These are phyloP conservation scores for Fusarium foetens DNA, from an alignment of 2,329 filamentous ascomycete species.

Conservation along the genomic window DNA sequence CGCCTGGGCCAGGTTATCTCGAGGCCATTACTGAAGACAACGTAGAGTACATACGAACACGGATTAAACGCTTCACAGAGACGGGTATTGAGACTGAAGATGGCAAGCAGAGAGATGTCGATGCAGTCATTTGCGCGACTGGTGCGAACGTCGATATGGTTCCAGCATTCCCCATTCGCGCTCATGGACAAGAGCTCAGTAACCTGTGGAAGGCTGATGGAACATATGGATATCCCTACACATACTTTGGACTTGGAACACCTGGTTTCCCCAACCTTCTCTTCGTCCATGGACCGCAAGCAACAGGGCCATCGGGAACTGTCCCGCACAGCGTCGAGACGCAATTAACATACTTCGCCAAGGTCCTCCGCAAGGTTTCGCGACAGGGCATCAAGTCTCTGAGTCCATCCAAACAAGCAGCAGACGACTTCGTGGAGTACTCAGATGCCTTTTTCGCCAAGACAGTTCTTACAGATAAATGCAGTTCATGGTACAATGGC, in stretches of 20 bases:
- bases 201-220: slow-evolving; percentile 67
- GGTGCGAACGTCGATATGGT: slow-evolving; percentile 70
- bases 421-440: slow-evolving; percentile 73
- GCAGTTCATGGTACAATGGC: slow-evolving; percentile 78
- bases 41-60: slow-evolving; percentile 67
- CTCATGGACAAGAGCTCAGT: slow-evolving; percentile 63
- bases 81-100: slow-evolving; percentile 70
- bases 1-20: slow-evolving; percentile 74
- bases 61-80: slow-evolving; percentile 67
- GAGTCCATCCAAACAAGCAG: slow-evolving; percentile 64
- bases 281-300: slow-evolving; percentile 71
- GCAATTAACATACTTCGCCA: slow-evolving; percentile 72
- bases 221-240: slow-evolving; percentile 71
- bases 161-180: slow-evolving; percentile 69
- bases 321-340: slow-evolving; percentile 75
- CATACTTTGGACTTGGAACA: slow-evolving; percentile 71
- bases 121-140: slow-evolving; percentile 75
- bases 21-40: slow-evolving; percentile 71
- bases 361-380: slow-evolving; percentile 73
- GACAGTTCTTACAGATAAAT: slow-evolving; percentile 69
- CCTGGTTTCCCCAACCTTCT: slow-evolving; percentile 75
- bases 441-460: slow-evolving; percentile 64
- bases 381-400: slow-evolving; percentile 74
- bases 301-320: slow-evolving; percentile 69
- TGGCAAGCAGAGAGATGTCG: slow-evolving; percentile 65